phyloP scores from a whole-genome alignment of 1,284 basidiomycete species.

The Fomitopsis palustris region DNA sequence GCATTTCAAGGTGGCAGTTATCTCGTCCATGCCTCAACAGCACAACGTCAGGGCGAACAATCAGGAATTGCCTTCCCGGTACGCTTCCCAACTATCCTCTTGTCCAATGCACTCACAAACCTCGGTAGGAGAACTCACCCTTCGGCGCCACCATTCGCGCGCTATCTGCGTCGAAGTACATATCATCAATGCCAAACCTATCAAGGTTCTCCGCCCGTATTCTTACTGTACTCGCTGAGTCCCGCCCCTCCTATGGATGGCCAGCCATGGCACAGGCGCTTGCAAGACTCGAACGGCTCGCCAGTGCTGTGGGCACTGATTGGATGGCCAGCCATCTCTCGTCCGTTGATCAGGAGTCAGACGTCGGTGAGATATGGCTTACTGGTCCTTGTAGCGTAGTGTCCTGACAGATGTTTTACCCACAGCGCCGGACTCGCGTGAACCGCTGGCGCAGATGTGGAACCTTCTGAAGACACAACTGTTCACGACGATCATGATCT shows the following conservation, averaged over 20 bases:
- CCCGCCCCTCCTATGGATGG: constrained; percentile 43
- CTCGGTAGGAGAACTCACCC: constrained; percentile 21
- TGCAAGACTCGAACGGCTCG: constrained; percentile 34
- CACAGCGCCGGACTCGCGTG: constrained; percentile 38
- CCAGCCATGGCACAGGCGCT: constrained; percentile 39
- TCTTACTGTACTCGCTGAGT: constrained; percentile 45
- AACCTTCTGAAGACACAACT: constrained; percentile 63
- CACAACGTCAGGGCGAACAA: neutral
- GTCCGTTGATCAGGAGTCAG: constrained; percentile 25
- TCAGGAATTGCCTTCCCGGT: neutral
- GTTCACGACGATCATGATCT: constrained; percentile 65
- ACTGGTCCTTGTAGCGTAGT: neutral
- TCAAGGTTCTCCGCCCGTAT: constrained; percentile 47
- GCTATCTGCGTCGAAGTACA: constrained; percentile 40
- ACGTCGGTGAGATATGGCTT: constrained; percentile 33
- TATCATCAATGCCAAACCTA: constrained; percentile 48
- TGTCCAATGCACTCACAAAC: neutral
- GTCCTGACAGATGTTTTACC: neutral
- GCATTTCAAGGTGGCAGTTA: constrained; percentile 51
- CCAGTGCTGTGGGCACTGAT: constrained; percentile 43
- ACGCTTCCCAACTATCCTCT: neutral
- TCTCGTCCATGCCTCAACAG: constrained; percentile 19
- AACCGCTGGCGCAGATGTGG: constrained; percentile 52
- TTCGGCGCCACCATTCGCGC: constrained; percentile 33
- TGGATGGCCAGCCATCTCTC: constrained; percentile 50